A percentile compares a stretch with the other conserved stretches of the same genome.
These are phyloP conservation scores for Botrytis porri DNA, from an alignment of 2,329 filamentous ascomycete species.

Conservation along the genomic window DNA sequence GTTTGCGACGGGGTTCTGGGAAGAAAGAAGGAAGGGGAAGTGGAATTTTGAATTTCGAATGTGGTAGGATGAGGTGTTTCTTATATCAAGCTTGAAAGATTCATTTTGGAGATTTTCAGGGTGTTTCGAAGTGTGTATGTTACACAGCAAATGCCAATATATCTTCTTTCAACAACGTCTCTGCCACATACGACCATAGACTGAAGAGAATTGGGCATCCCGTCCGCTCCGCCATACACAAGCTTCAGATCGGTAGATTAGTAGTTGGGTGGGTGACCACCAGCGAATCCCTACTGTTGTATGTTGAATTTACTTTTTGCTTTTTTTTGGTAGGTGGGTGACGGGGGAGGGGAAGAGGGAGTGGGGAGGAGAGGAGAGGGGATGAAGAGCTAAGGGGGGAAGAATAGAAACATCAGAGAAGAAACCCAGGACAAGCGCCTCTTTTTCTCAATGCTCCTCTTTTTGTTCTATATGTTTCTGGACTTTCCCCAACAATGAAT, in stretches of 20 bases:
- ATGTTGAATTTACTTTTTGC: background rate
- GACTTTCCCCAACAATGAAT: too few species aligned
- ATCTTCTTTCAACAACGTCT: rapidly evolving
- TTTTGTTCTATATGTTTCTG: too few species aligned
- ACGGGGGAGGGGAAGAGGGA: too few species aligned
- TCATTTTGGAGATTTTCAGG: background rate
- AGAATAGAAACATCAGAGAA: too few species aligned
- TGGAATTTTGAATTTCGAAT: background rate
- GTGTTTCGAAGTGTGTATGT: background rate
- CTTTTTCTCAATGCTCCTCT: too few species aligned
- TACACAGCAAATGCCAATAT: background rate
- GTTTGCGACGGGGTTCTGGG: background rate
- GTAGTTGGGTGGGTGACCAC: background rate
- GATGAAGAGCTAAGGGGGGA: too few species aligned
- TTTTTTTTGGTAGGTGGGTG: background rate
- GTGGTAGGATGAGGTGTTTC: background rate
- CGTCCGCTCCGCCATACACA: background rate
- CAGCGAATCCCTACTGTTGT: background rate
- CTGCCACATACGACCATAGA: background rate
- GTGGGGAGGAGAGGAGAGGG: too few species aligned
- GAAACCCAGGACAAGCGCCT: too few species aligned
- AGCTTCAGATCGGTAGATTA: background rate
- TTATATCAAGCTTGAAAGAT: background rate
- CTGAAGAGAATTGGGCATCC: background rate
- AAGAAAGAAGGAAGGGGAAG: background rate